Evolutionary conservation across 2,329 filamentous ascomycete genomes (phyloP).

Genomic region (Arthrobotrys megalospora): DNA sequence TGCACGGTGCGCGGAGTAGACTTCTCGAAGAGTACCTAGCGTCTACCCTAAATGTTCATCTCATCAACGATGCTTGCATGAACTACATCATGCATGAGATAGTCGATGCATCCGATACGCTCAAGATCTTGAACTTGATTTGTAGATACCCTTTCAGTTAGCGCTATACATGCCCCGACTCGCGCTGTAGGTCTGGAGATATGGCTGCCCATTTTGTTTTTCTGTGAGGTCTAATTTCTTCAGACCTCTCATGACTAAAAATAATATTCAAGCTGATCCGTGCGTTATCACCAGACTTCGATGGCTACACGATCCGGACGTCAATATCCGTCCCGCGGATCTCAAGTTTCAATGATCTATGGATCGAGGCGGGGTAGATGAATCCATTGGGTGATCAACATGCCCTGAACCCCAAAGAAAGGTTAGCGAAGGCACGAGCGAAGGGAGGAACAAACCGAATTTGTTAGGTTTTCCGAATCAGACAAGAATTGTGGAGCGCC

Average conservation of each 20-base stretch:
- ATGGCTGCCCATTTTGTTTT: neutral
- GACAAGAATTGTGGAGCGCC: constrained; percentile 16
- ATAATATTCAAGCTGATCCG: constrained; percentile 24
- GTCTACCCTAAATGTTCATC: constrained; percentile 3
- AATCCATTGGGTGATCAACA: constrained; percentile 23
- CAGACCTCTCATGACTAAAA: constrained; percentile 13
- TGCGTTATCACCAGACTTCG: constrained; percentile 42
- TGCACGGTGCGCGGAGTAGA: constrained; percentile 14
- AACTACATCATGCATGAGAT: constrained; percentile 24
- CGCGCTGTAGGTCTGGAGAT: neutral
- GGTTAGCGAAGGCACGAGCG: neutral
- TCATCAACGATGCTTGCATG: constrained; percentile 28
- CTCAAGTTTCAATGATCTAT: constrained; percentile 36
- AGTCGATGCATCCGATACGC: constrained; percentile 10
- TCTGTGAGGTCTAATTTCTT: neutral
- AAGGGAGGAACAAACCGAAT: constrained; percentile 31
- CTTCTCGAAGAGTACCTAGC: neutral
- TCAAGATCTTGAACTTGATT: constrained; percentile 15
- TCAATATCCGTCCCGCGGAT: constrained; percentile 27
- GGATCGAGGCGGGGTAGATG: constrained; percentile 45
- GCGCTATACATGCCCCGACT: neutral
- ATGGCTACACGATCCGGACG: constrained; percentile 16
- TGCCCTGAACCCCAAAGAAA: constrained; percentile 28
- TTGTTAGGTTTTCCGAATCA: constrained; percentile 29
- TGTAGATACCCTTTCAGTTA: constrained; percentile 4